Percentiles rank a stretch among this genome's conserved stretches.
Evolutionary conservation across 306 rosid genomes (phyloP).

Genomic region (Pachyrhizus erosus): DNA sequence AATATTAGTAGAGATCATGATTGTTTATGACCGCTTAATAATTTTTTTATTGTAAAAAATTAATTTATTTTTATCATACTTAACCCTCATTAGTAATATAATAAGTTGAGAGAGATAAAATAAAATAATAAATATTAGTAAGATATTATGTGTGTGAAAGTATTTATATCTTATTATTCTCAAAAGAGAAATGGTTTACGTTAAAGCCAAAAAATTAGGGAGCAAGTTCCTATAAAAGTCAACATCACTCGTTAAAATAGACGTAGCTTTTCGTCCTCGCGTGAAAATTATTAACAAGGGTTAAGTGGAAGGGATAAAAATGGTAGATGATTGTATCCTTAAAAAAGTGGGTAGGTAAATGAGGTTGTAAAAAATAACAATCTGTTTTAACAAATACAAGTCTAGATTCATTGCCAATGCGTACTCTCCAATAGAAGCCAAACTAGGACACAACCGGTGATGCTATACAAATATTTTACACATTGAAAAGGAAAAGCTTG

Average conservation of each 20-base stretch:
- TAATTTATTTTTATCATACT: too few relatives aligned
- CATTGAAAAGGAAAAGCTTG: not conserved
- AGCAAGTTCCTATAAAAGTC: not conserved
- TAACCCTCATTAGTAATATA: too few relatives aligned
- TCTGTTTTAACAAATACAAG: not conserved
- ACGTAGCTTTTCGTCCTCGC: not conserved
- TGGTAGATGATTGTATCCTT: not conserved
- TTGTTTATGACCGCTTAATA: too few relatives aligned
- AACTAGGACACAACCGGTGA: not conserved
- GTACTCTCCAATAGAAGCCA: slow-evolving; percentile 19
- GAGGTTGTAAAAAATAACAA: not conserved
- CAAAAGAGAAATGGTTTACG: not conserved
- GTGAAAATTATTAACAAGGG: slow-evolving; percentile 3
- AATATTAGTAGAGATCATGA: too few relatives aligned
- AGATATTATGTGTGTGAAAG: too few relatives aligned
- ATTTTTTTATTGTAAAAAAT: too few relatives aligned
- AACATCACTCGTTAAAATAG: too few relatives aligned
- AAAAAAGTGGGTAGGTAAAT: slow-evolving; percentile 17
- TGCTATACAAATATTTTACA: not conserved
- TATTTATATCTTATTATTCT: too few relatives aligned
- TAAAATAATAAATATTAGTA: too few relatives aligned
- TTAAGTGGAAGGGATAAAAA: not conserved
- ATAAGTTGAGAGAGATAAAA: too few relatives aligned
- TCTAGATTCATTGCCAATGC: slow-evolving; percentile 21
- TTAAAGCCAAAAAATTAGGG: slow-evolving; percentile 6